Base-by-base conservation (phyloP, 371 early-diverging fungal genomes). In the Blakeslea trispora region DNA sequence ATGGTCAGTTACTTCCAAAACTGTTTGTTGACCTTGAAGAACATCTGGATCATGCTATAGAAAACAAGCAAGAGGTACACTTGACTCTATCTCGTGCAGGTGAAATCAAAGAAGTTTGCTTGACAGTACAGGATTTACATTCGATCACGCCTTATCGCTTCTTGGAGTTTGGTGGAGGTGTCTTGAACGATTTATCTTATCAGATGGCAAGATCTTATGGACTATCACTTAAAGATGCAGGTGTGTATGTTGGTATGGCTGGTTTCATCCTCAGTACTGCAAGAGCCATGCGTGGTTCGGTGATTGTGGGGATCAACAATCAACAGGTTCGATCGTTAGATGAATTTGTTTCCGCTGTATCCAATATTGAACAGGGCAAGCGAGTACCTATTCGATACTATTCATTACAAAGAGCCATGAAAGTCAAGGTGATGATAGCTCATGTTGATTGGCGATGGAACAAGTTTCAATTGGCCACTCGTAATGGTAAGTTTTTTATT, bases 391-490 rank as follows among this genome's bases (percentile, higher is more conserved):
- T 95, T 42, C 81, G 87, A 13, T 93, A 82, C 71, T 93, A 90
- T 55, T 67, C 82, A 3, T 62, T 91, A 11, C 76, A 74, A 22
- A 72, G 77, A 31, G 77, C 85, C 9, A 84, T 90, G 71, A 84
- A 85, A 46, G 84, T 83, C 42, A 82, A 79, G 46, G 82, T 94
- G 14, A 82, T 82, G 69, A 81, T 94, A 39, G 81, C 93, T 55
- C 84, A 80, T 53, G 79, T 93, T 2, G 90, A 92, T 54, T 81
- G 91, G 45, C 90, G 90, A 61, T 96, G 96, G 96, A 83, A 88
- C 57, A 74, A 74, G 15, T 89, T 91, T 64, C 73, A 87, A 46
- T 42, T 92, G 63, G 92, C 89, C n/a, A 66, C 72, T 5, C 83
- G 97, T 53, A 89, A 94, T 70, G 90, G 87, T 87, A 73, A 59